A percentile compares a stretch with the other conserved stretches of the same genome.
phyloP scores from a whole-genome alignment of 129 eudicot species.

The Dittrichia graveolens region DNA sequence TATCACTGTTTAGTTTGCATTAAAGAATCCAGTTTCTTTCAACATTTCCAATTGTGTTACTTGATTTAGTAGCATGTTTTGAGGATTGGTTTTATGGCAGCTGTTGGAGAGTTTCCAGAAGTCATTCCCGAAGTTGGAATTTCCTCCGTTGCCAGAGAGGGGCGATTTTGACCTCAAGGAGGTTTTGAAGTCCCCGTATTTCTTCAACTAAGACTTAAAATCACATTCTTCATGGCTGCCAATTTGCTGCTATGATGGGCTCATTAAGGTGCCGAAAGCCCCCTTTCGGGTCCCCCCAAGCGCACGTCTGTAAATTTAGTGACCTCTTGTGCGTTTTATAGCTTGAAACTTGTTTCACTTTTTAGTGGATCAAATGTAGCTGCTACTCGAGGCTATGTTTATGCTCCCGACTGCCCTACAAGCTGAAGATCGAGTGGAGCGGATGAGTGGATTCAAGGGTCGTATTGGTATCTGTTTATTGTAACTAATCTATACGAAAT shows the following conservation, averaged over 20 bases:
- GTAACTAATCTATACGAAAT: conserved; percentile 20
- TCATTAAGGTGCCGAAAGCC: conserved; percentile 1
- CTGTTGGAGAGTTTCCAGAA: conserved; percentile 71
- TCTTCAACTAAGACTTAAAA: conserved; percentile 67
- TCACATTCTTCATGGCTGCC: conserved; percentile 31
- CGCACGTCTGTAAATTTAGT: conserved; percentile 38
- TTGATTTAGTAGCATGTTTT: not conserved
- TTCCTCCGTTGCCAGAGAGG: conserved; percentile 95
- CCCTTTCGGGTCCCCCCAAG: not conserved
- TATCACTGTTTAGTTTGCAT: not conserved
- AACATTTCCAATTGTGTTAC: not conserved
- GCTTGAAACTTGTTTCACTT: too few species aligned
- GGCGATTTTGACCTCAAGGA: conserved; percentile 94
- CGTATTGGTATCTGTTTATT: not conserved
- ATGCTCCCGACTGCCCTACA: conserved; percentile 5
- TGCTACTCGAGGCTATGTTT: not conserved
- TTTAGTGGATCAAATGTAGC: not conserved
- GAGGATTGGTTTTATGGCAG: conserved; percentile 40
- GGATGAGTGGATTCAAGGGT: not conserved
- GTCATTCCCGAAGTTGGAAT: conserved; percentile 65
- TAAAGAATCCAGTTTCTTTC: too few species aligned
- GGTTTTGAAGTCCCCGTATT: conserved; percentile 81
- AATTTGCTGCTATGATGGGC: conserved; percentile 25
- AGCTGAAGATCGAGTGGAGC: conserved; percentile 11
- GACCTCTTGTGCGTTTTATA: conserved; percentile 24